phyloP scores from a whole-genome alignment of 1,284 basidiomycete species.

The Rhodotorula sp. region DNA sequence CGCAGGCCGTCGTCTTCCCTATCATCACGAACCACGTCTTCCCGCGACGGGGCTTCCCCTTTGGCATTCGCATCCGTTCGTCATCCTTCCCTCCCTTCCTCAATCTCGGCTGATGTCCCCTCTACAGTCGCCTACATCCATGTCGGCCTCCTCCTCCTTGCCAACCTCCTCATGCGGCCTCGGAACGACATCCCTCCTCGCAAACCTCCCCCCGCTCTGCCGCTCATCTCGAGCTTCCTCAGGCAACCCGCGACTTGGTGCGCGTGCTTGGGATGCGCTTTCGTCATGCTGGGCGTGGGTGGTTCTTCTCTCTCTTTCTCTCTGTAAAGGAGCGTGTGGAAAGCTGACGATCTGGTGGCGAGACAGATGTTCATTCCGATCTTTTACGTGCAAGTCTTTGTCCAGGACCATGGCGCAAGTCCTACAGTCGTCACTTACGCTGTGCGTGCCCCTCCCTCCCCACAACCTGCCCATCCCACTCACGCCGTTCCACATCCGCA shows the following conservation, averaged over 20 bases:
- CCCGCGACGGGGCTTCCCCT: constrained; percentile 1
- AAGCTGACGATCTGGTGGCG: not conserved
- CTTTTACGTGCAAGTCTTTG: constrained; percentile 20
- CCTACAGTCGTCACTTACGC: not conserved
- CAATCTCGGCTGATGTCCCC: too few relatives aligned
- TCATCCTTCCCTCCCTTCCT: not conserved
- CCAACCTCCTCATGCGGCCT: constrained; percentile 21
- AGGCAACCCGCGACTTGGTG: constrained; percentile 13
- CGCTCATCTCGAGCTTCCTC: constrained; percentile 7
- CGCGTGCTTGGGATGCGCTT: not conserved
- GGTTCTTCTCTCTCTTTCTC: too few relatives aligned
- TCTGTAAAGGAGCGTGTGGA: not conserved
- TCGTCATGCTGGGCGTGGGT: constrained; percentile 16
- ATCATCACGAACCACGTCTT: constrained; percentile 14
- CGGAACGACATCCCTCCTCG: constrained; percentile 9
- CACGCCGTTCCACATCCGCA: not conserved
- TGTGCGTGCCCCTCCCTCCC: not conserved
- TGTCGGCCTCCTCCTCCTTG: constrained; percentile 5
- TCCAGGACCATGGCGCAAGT: not conserved
- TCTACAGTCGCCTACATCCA: constrained; percentile 9
- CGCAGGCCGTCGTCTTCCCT: constrained; percentile 13
- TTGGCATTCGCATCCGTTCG: not conserved
- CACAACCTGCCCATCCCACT: not conserved
- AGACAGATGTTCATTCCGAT: constrained; percentile 13
- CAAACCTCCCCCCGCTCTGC: not conserved